Conservation (phyloP, 257 asterid species). For the Linaria vulgaris region DNA sequence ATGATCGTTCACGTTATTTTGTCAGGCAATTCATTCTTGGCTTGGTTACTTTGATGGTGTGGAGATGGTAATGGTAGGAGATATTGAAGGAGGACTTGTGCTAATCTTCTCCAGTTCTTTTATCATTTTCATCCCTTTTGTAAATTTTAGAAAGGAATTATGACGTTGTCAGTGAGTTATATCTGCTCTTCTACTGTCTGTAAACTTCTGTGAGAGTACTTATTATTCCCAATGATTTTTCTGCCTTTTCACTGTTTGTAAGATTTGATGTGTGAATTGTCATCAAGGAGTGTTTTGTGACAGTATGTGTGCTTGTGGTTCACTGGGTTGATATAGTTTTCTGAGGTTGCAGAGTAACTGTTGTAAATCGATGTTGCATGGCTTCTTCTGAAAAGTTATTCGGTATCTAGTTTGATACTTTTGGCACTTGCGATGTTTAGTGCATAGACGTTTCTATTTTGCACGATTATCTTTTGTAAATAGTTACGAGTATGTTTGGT, state of each 20-base stretch:
- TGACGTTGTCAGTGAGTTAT: not conserved
- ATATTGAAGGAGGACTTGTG: not conserved
- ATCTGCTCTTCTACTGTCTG: slow-evolving; percentile 7
- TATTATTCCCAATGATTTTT: not conserved
- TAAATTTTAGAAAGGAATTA: slow-evolving; percentile 20
- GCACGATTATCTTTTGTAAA: too few relatives aligned
- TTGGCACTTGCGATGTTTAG: too few relatives aligned
- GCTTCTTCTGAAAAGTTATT: too few relatives aligned
- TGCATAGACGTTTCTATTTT: too few relatives aligned
- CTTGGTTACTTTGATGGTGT: slow-evolving; percentile 58
- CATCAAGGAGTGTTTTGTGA: too few relatives aligned
- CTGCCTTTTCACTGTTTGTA: slow-evolving; percentile 2
- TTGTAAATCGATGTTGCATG: too few relatives aligned
- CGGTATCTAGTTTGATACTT: too few relatives aligned
- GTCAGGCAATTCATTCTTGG: slow-evolving; percentile 98
- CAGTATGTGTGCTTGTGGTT: too few relatives aligned
- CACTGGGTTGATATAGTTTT: too few relatives aligned
- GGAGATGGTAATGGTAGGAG: slow-evolving; percentile 28
- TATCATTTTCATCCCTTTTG: slow-evolving; percentile 25
- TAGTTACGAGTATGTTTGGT: too few relatives aligned
- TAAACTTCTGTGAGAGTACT: not conserved
- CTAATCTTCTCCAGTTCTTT: slow-evolving; percentile 7
- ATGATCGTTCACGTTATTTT: slow-evolving; percentile 13
- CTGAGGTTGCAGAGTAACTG: too few relatives aligned
- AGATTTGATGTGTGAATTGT: not conserved